Evolutionary conservation across 1,284 basidiomycete species (phyloP).

Genomic region (Cryptococcus wingfieldii): DNA sequence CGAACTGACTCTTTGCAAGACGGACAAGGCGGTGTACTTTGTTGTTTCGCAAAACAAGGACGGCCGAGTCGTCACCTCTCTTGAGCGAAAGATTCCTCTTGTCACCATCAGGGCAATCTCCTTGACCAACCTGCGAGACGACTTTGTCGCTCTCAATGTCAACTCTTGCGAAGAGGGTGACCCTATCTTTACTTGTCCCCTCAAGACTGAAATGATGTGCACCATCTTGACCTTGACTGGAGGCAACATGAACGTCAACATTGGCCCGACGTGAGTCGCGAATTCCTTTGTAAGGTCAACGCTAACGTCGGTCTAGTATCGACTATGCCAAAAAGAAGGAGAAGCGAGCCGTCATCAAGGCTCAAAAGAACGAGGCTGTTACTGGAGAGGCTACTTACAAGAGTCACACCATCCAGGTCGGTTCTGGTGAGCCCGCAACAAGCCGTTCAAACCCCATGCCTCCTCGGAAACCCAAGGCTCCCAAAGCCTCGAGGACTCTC

Average conservation of each 20-base stretch:
- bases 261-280: slow-evolving; percentile 66
- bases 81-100: slow-evolving; percentile 87
- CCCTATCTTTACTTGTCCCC: slow-evolving; percentile 81
- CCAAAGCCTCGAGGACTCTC: slow-evolving; percentile 42
- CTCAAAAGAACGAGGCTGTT: slow-evolving; percentile 83
- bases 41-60: slow-evolving; percentile 67
- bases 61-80: slow-evolving; percentile 58
- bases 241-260: slow-evolving; percentile 67
- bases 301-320: slow-evolving; percentile 54
- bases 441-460: slow-evolving; percentile 79
- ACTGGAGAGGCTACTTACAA: slow-evolving; percentile 85
- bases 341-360: slow-evolving; percentile 83
- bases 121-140: slow-evolving; percentile 85
- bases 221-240: slow-evolving; percentile 77
- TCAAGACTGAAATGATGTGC: slow-evolving; percentile 93
- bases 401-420: slow-evolving; percentile 83
- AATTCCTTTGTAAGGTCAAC: background rate
- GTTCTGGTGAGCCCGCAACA: slow-evolving; percentile 77
- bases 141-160: slow-evolving; percentile 85
- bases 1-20: slow-evolving; percentile 55
- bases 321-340: slow-evolving; percentile 96
- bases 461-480: slow-evolving; percentile 66
- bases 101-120: slow-evolving; percentile 79
- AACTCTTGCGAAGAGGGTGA: slow-evolving; percentile 84
- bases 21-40: slow-evolving; percentile 83